Conservation (phyloP, 176 grass and related monocot genomes). For the Rhipidocladum racemiflorum region DNA sequence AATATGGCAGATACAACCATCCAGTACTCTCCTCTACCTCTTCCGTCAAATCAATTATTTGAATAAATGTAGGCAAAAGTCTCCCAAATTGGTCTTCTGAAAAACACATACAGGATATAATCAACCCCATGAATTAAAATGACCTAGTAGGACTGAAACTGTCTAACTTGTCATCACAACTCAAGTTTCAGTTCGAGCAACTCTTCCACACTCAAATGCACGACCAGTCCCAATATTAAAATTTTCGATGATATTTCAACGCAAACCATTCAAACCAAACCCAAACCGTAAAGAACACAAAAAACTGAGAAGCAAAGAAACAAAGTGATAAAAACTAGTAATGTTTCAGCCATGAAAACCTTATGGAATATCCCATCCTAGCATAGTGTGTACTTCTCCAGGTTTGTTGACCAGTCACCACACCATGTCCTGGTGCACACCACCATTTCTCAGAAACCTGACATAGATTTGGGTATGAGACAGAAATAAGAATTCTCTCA, state of each 20-base stretch:
- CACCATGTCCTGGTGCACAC: slow-evolving; percentile 97
- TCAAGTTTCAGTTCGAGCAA: neutral
- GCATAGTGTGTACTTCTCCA: slow-evolving; percentile 92
- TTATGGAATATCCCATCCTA: slow-evolving; percentile 97
- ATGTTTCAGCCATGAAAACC: slow-evolving; percentile 51
- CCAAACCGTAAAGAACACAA: neutral
- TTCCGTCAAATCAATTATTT: slow-evolving; percentile 86
- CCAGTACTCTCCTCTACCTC: slow-evolving; percentile 94
- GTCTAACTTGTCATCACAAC: neutral
- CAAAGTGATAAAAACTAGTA: slow-evolving; percentile 20
- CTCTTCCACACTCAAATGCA: neutral
- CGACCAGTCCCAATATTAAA: neutral
- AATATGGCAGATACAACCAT: slow-evolving; percentile 89
- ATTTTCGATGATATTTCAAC: slow-evolving; percentile 2
- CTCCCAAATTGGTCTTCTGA: slow-evolving; percentile 99
- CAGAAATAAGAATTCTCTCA: slow-evolving; percentile 16
- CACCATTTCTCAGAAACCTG: slow-evolving; percentile 99
- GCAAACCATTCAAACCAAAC: neutral
- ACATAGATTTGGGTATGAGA: slow-evolving; percentile 34
- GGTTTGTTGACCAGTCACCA: slow-evolving; percentile 94
- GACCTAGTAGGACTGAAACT: neutral
- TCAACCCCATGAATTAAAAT: slow-evolving; percentile 10
- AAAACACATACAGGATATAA: slow-evolving; percentile 29
- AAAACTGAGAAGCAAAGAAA: slow-evolving; percentile 8
- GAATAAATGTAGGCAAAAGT: slow-evolving; percentile 85